phyloP scores from a whole-genome alignment of 108 stramenopile species.

The Discostella stelligeroides region DNA sequence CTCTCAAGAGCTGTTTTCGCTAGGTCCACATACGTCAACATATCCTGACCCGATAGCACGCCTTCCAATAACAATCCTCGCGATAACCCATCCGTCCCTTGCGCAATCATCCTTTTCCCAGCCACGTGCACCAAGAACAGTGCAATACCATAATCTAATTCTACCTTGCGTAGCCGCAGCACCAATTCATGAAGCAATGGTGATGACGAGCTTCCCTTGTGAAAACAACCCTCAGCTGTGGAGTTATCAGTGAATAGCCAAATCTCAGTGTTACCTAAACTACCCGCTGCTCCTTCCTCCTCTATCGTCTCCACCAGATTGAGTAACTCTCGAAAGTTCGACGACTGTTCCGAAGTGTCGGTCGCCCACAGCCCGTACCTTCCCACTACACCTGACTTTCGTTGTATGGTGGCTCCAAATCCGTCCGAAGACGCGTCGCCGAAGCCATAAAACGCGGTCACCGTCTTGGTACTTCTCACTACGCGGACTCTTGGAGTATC shows the following conservation, averaged over 20 bases:
- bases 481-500: slow-evolving; percentile 19
- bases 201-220: slow-evolving; percentile 17
- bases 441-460: slow-evolving; percentile 44
- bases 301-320: slow-evolving; percentile 50
- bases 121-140: slow-evolving; percentile 25
- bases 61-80: slow-evolving; percentile 32
- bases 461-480: neutral
- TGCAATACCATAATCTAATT: slow-evolving; percentile 10
- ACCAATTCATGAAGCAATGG: slow-evolving; percentile 4
- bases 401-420: neutral
- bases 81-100: slow-evolving; percentile 44
- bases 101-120: slow-evolving; percentile 18
- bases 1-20: slow-evolving; percentile 8
- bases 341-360: slow-evolving; percentile 21
- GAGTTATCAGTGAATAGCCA: slow-evolving; percentile 38
- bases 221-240: slow-evolving; percentile 22
- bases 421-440: no score
- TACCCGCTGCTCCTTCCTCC: slow-evolving; percentile 15
- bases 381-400: neutral
- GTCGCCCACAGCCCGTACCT: no score
- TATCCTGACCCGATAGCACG: slow-evolving; percentile 18
- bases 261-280: slow-evolving; percentile 16
- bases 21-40: slow-evolving; percentile 36
- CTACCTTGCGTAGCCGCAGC: slow-evolving; percentile 13
- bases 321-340: slow-evolving; percentile 31